Evolutionary conservation across 495 filamentous ascomycete species (phyloP).

Genomic region (Pseudotulostoma volvatum): DNA sequence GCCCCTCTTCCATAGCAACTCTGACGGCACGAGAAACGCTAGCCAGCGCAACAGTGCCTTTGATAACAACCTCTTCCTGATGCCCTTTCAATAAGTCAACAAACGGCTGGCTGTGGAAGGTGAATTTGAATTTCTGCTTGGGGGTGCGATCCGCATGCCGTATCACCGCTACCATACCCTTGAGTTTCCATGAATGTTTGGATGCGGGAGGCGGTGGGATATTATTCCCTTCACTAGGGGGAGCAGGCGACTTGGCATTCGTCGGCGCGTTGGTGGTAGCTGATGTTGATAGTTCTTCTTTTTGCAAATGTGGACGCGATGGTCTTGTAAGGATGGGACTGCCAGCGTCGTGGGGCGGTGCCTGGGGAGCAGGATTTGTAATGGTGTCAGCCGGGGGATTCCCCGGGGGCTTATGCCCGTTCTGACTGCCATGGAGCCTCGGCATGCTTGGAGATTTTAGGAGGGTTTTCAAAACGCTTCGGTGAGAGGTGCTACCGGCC

Average conservation of each 20-base stretch:
- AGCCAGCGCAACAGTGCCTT: conserved; percentile 76
- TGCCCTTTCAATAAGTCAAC: conserved; percentile 87
- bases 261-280: conserved; percentile 15
- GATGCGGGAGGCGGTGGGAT: conserved; percentile 59
- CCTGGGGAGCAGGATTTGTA: conserved; percentile 26
- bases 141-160: conserved; percentile 92
- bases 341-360: conserved; percentile 34
- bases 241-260: conserved; percentile 17
- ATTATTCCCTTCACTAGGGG: conserved; percentile 15
- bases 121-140: conserved; percentile 99
- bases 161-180: conserved; percentile 95
- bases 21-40: conserved; percentile 79
- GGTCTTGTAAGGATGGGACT: conserved; percentile 13
- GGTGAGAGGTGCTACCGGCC: conserved; percentile 21
- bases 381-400: conserved; percentile 26
- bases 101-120: conserved; percentile 92
- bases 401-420: conserved; percentile 22
- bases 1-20: conserved; percentile 51
- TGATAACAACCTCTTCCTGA: conserved; percentile 87
- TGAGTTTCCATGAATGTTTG: conserved; percentile 93
- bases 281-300: conserved; percentile 14
- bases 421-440: conserved; percentile 35
- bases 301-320: conserved; percentile 7
- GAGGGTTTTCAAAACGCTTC: conserved; percentile 37
- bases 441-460: conserved; percentile 49